Base-by-base conservation (phyloP, 129 eudicot genomes). In the Chrysanthemum seticuspe region DNA sequence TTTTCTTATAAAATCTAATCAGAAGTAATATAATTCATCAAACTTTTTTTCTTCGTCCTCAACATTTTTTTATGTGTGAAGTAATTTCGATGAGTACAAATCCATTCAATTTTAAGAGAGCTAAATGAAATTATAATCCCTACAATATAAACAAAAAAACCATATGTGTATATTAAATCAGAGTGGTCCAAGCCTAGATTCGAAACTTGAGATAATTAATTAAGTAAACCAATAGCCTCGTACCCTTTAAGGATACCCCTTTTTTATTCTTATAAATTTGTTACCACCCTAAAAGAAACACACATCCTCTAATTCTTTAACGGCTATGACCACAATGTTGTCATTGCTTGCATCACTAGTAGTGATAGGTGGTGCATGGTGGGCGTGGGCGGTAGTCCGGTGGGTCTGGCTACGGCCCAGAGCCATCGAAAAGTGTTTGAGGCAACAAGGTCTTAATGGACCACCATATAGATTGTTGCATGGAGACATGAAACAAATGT, bases 401-500 rank as follows among this genome's bases (percentile, higher is more conserved):
- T 90, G 97, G 97, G 87, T 85, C 13, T 87, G 91, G 91, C 56
- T 87, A 51, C 75, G 78, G 23, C 97, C 97, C 4, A 83, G 60
- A 74, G 80, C 62, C 74, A 73, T 85, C 14, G 97, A 90, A 72
- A 85, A 68, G 48, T 52, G 77, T 55, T 83, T 90, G 15, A 79
- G 92, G 66, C 63, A 76, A 29, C 97, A 90, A 83, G 97, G 97
- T 3, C 75, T 90, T 21, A 55, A 49, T 13, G 97, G 97, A 2
- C 87, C 85, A 56, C 62, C 80, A 10, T 90, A 90, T 55, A 75
- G 63, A 53, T 49, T 90, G 52, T 74, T 90, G 61, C 77, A 85
- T 80, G 97, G 97, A 5, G 90, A 87, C 70, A 79, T 74, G 58
- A 85, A 90, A 36, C 91, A 87, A 68, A 57, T 80, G 78, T 76